Conservation (phyloP, 352 stramenopile genomes). For the Halophytophthora polymorphica region DNA sequence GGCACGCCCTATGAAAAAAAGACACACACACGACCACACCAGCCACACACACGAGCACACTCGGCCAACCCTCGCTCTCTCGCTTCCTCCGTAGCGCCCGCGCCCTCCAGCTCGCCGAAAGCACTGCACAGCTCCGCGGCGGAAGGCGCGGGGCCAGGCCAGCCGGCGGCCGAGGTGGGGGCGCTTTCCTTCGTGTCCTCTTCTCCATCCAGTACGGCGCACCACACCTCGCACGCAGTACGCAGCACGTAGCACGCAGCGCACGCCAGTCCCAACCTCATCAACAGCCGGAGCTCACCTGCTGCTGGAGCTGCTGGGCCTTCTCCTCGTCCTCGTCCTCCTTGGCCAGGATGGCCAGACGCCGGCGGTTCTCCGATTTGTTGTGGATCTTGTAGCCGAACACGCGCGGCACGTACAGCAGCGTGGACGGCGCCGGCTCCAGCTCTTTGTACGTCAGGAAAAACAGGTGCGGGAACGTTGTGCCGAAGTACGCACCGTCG, state of each 20-base stretch:
- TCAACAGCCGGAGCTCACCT: slow-evolving; percentile 48
- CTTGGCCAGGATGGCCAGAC: slow-evolving; percentile 74
- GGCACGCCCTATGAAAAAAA: slow-evolving; percentile 38
- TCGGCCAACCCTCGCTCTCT: not conserved
- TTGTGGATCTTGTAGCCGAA: slow-evolving; percentile 94
- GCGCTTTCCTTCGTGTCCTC: slow-evolving; percentile 1
- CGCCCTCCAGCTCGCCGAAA: slow-evolving; percentile 8
- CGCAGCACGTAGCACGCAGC: slow-evolving; percentile 9
- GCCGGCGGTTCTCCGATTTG: slow-evolving; percentile 78
- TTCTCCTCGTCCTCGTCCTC: slow-evolving; percentile 81
- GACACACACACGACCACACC: slow-evolving; percentile 23
- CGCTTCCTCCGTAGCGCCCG: slow-evolving; percentile 2
- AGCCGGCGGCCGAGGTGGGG: slow-evolving; percentile 8
- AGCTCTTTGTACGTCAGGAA: slow-evolving; percentile 97
- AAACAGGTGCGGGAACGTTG: slow-evolving; percentile 98
- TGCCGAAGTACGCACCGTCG: slow-evolving; percentile 98
- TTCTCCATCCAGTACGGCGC: slow-evolving; percentile 19
- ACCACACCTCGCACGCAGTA: slow-evolving; percentile 1
- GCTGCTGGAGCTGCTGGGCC: slow-evolving; percentile 37
- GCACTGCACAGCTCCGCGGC: slow-evolving; percentile 21
- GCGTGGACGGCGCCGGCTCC: slow-evolving; percentile 73
- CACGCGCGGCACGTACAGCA: slow-evolving; percentile 87
- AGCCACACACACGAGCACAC: slow-evolving; percentile 21
- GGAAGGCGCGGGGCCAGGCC: slow-evolving; percentile 1
- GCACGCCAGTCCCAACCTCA: slow-evolving; percentile 29